These are phyloP conservation scores for Oenanthe sinensis DNA, from an alignment of 129 eudicot genomes.

Conservation along the genomic window DNA sequence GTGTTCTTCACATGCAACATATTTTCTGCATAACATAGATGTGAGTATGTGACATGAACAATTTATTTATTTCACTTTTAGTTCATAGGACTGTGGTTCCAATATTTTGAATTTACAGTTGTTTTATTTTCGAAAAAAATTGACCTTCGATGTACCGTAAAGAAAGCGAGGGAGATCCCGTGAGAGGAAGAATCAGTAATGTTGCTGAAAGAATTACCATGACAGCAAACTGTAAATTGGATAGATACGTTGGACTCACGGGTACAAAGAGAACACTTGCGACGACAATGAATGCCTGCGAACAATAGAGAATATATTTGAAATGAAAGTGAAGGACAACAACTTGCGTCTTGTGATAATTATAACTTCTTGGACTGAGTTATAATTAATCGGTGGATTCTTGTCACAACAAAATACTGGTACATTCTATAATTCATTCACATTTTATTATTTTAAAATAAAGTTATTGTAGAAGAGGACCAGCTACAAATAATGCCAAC, in stretches of 20 bases:
- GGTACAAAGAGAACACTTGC: slow-evolving; percentile 6
- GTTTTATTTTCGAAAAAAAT: not conserved
- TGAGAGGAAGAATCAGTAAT: too few species aligned
- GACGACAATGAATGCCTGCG: slow-evolving; percentile 3
- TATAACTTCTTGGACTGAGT: not conserved
- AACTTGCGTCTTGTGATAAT: slow-evolving; percentile 1
- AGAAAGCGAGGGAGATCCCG: not conserved
- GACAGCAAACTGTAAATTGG: not conserved
- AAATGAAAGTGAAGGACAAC: not conserved
- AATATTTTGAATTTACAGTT: too few species aligned
- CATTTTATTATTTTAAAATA: not conserved
- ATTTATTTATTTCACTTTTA: too few species aligned
- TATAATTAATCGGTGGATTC: not conserved
- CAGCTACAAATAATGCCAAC: not conserved
- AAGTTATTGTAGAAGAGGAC: not conserved
- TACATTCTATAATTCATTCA: not conserved
- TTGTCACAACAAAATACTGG: not conserved
- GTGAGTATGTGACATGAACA: too few species aligned
- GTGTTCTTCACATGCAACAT: not conserved
- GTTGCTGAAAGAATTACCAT: not conserved
- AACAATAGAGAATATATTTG: not conserved
- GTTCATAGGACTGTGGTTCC: too few species aligned
- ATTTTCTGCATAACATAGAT: not conserved
- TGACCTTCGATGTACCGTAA: not conserved
- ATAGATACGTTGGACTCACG: not conserved